Conservation (phyloP, 169 alveolate genomes). For the Plasmodium fragile region DNA sequence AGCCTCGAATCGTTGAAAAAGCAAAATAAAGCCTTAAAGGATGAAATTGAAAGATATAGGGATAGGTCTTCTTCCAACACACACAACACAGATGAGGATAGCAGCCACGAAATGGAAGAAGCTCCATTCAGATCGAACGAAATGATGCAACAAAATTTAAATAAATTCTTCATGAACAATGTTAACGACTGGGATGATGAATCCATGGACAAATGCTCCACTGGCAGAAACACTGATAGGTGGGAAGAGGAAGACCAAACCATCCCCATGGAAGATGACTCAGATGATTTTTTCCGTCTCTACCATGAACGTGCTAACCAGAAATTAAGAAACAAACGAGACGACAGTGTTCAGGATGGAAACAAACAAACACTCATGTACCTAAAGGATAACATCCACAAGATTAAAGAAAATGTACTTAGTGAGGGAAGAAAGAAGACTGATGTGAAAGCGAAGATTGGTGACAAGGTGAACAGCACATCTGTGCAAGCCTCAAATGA, state of each 20-base stretch:
- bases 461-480: neutral
- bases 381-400: constrained; percentile 29
- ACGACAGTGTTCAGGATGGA: neutral
- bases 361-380: constrained; percentile 22
- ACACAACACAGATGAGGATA: neutral
- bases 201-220: neutral
- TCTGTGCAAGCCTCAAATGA: neutral
- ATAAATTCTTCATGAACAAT: neutral
- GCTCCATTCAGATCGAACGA: neutral
- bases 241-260: neutral
- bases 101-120: neutral
- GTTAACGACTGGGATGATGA: neutral
- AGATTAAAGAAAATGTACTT: constrained; percentile 5
- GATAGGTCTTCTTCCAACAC: neutral
- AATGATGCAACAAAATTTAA: neutral
- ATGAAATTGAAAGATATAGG: constrained; percentile 44
- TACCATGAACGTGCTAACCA: neutral
- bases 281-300: constrained; percentile 12
- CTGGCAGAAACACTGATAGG: neutral
- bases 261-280: neutral
- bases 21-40: constrained; percentile 35
- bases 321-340: neutral
- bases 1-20: constrained; percentile 12
- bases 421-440: neutral
- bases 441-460: neutral